Conservation (phyloP, 2,329 filamentous ascomycete species). For the Hansfordia pulvinata region DNA sequence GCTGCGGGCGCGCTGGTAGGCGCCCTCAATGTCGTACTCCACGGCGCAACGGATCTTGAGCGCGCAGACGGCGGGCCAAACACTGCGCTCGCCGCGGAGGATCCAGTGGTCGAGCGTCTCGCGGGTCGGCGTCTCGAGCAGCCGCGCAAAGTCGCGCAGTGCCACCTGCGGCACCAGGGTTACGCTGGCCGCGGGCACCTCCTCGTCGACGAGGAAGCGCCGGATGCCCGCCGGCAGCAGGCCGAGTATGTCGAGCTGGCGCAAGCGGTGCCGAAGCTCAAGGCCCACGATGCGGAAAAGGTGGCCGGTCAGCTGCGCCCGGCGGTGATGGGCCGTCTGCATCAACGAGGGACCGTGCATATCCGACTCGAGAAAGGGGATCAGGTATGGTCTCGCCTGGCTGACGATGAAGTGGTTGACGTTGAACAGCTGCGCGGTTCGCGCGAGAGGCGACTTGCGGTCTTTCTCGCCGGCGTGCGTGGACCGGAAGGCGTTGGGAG, state of each 20-base stretch:
- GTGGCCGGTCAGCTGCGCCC: constrained; percentile 42
- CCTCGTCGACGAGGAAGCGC: constrained; percentile 71
- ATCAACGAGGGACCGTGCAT: constrained; percentile 60
- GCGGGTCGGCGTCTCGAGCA: constrained; percentile 72
- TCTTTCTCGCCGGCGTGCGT: constrained; percentile 52
- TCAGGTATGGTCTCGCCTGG: constrained; percentile 79
- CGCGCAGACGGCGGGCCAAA: constrained; percentile 81
- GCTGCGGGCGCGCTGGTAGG: constrained; percentile 67
- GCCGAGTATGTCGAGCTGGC: constrained; percentile 67
- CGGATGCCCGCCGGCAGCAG: constrained; percentile 57
- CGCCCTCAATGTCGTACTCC: constrained; percentile 75
- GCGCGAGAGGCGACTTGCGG: constrained; percentile 49
- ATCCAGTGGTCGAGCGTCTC: constrained; percentile 78
- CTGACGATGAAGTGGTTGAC: constrained; percentile 93
- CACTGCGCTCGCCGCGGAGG: constrained; percentile 66
- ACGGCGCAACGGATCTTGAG: constrained; percentile 71
- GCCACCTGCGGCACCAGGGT: constrained; percentile 73
- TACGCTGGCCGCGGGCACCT: constrained; percentile 62
- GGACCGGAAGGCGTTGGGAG: constrained; percentile 51
- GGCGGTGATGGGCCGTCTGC: constrained; percentile 43
- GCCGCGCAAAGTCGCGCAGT: constrained; percentile 56
- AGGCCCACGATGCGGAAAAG: constrained; percentile 56
- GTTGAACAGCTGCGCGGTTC: constrained; percentile 75
- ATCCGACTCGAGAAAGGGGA: constrained; percentile 72
- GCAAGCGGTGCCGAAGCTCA: constrained; percentile 68